Evolutionary conservation across 208 protist genomes (phyloP), one percentile per base, ranked within the genome.

Genomic region (Leishmania arabica): DNA sequence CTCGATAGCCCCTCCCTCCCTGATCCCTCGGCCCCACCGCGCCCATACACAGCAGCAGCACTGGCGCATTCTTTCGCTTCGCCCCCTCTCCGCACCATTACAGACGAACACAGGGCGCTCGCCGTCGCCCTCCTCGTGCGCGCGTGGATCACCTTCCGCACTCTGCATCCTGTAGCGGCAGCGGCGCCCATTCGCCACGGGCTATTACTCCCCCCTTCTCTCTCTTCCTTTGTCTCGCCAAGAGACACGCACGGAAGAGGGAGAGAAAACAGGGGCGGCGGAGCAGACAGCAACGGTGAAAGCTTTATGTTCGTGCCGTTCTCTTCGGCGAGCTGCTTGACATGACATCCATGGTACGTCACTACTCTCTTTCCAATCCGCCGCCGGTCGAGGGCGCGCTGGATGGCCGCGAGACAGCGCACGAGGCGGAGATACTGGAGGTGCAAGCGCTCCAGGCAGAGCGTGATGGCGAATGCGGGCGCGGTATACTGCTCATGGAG

Each of bases 401-500:
- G 47, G 89, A 84, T 37, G 90, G 90, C 27, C 85, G 87, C 47
- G 92, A 95, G 77, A 93, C 90, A 1, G 58, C 71, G n/a, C 77
- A 92, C 73, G 92, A 96, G 80, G 94, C 90, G 15, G 85, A 90
- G 71, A 68, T 87, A 24, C 85, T 96, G 53, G 92, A 97, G 80
- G 34, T 91, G 65, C 86, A 91, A 77, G 92, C 91, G 37, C 54
- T 88, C 4, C 78, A 90, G 54, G 84, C 86, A 31, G 90, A 95
- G 78, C 81, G 82, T 58, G 78, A 83, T 27, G 92, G 92, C 17
- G 87, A 93, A 11, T 79, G 93, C 27, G 78, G 82, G 31, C 85
- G 89, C n/a, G 86, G 79, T 76, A 83, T 96, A 27, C 87, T 92
- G 82, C 86, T 95, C 19, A 93, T 96, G 92, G 90, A 96, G 84